Percentiles rank a stretch among this genome's conserved stretches.
phyloP scores from a whole-genome alignment of 2,329 filamentous ascomycete species.

The Byssothecium circinans region DNA sequence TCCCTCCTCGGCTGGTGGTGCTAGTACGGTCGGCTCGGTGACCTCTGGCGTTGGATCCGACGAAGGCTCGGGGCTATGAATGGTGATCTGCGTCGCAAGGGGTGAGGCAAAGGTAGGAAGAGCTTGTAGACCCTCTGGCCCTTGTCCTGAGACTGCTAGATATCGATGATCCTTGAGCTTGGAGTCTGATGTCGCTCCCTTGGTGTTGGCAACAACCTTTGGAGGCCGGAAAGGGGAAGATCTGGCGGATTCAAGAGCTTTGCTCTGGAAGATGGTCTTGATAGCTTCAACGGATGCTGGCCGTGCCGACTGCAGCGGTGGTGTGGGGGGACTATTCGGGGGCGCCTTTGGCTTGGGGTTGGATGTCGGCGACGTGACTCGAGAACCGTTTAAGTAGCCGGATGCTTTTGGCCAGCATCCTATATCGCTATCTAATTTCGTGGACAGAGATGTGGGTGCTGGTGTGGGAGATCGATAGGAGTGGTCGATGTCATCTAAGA shows the following conservation, averaged over 20 bases:
- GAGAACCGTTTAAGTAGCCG: slow-evolving; percentile 16
- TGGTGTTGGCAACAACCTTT: slow-evolving; percentile 6
- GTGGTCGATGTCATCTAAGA: slow-evolving; percentile 27
- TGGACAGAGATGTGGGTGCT: slow-evolving; percentile 15
- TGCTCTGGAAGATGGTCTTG: slow-evolving; percentile 35
- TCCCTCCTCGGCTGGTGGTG: too few species aligned
- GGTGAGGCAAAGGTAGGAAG: too few species aligned
- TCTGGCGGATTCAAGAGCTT: slow-evolving; percentile 18
- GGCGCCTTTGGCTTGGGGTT: slow-evolving; percentile 7
- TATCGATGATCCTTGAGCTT: slow-evolving; percentile 2
- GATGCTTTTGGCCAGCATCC: slow-evolving; percentile 22
- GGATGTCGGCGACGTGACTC: slow-evolving; percentile 7
- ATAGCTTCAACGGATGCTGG: slow-evolving; percentile 27
- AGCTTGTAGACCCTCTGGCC: too few species aligned
- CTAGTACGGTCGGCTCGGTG: too few species aligned
- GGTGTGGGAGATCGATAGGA: slow-evolving; percentile 18
- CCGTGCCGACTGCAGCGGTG: slow-evolving; percentile 8
- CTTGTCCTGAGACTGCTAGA: not conserved
- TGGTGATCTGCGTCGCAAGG: too few species aligned
- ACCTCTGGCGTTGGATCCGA: too few species aligned
- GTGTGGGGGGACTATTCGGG: slow-evolving; percentile 3
- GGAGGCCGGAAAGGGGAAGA: slow-evolving; percentile 15
- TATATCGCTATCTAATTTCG: slow-evolving; percentile 23
- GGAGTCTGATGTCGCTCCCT: slow-evolving; percentile 1
- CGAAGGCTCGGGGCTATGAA: too few species aligned